These are phyloP conservation scores for Blastocrithidia nonstop DNA, from an alignment of 208 protist genomes.

Conservation along the genomic window DNA sequence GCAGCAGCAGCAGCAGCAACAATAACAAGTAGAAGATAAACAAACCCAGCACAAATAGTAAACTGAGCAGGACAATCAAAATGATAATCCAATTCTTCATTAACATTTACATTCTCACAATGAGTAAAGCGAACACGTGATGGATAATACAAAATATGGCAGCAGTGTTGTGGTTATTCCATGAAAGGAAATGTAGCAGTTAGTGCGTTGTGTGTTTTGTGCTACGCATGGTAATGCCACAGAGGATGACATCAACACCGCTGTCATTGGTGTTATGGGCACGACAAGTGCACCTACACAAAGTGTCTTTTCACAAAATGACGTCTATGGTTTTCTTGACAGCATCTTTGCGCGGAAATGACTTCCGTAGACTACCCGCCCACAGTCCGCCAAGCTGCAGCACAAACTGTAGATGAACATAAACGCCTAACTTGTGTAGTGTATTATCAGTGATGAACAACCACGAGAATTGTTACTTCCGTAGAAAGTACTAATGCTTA, in stretches of 20 bases:
- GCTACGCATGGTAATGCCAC: slow-evolving; percentile 50
- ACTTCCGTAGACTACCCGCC: not conserved
- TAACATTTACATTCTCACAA: no score
- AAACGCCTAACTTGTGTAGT: slow-evolving; percentile 36
- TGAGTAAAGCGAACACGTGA: no score
- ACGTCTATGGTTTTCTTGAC: slow-evolving; percentile 29
- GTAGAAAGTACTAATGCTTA: slow-evolving; percentile 25
- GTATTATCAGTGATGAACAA: slow-evolving; percentile 54
- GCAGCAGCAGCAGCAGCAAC: not conserved
- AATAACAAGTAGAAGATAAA: no score
- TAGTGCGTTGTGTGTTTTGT: slow-evolving; percentile 45
- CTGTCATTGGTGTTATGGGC: slow-evolving; percentile 15
- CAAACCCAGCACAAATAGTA: no score
- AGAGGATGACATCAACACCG: slow-evolving; percentile 16
- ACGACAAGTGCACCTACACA: not conserved
- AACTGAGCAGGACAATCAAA: no score
- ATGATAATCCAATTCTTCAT: no score
- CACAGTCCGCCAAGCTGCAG: no score
- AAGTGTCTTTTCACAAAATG: slow-evolving; percentile 14
- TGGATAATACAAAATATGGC: not conserved
- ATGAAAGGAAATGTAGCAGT: slow-evolving; percentile 24
- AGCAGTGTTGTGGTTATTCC: slow-evolving; percentile 13
- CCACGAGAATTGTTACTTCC: slow-evolving; percentile 34
- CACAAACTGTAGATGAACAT: no score
- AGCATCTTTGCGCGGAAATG: slow-evolving; percentile 5